Percentiles rank a stretch among this genome's conserved stretches.
phyloP scores from a whole-genome alignment of 306 rosid species.

The Cucumis cinereus region DNA sequence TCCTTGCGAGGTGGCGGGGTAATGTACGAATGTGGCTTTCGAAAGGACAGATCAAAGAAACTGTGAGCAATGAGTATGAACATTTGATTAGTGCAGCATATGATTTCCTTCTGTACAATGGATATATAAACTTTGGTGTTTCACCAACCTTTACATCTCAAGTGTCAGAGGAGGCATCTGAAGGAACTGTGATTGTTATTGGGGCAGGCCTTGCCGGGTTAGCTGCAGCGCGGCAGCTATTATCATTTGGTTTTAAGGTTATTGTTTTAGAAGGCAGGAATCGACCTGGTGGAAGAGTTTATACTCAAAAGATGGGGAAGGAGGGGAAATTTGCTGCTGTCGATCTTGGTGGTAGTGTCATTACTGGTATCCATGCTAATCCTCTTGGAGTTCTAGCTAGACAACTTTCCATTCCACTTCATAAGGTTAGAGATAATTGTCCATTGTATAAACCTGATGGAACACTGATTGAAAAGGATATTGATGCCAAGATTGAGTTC shows the following conservation, averaged over 20 bases:
- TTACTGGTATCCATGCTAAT: slow-evolving; percentile 89
- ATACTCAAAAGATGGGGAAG: slow-evolving; percentile 69
- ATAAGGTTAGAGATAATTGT: slow-evolving; percentile 80
- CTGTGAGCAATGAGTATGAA: slow-evolving; percentile 59
- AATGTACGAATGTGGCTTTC: slow-evolving; percentile 72
- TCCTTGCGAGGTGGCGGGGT: slow-evolving; percentile 74
- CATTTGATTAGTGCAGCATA: slow-evolving; percentile 72
- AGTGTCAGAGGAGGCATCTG: slow-evolving; percentile 45
- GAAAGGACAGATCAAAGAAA: slow-evolving; percentile 59
- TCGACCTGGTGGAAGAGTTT: slow-evolving; percentile 91
- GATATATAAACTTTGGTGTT: slow-evolving; percentile 86
- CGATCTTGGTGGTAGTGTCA: slow-evolving; percentile 89
- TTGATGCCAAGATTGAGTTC: slow-evolving; percentile 52
- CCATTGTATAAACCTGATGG: slow-evolving; percentile 85
- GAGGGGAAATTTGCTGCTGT: slow-evolving; percentile 52
- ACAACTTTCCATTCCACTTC: slow-evolving; percentile 86
- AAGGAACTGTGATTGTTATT: slow-evolving; percentile 58
- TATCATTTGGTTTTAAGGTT: slow-evolving; percentile 78
- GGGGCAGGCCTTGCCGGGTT: slow-evolving; percentile 95
- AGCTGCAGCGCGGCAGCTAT: slow-evolving; percentile 88
- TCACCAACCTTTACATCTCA: slow-evolving; percentile 43
- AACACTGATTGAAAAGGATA: slow-evolving; percentile 39
- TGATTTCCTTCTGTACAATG: slow-evolving; percentile 63
- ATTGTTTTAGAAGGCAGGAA: slow-evolving; percentile 72
- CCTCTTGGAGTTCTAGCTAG: slow-evolving; percentile 93